Base-by-base conservation (phyloP, 768 basidiomycete genomes). In the Trametes cinnabarina region DNA sequence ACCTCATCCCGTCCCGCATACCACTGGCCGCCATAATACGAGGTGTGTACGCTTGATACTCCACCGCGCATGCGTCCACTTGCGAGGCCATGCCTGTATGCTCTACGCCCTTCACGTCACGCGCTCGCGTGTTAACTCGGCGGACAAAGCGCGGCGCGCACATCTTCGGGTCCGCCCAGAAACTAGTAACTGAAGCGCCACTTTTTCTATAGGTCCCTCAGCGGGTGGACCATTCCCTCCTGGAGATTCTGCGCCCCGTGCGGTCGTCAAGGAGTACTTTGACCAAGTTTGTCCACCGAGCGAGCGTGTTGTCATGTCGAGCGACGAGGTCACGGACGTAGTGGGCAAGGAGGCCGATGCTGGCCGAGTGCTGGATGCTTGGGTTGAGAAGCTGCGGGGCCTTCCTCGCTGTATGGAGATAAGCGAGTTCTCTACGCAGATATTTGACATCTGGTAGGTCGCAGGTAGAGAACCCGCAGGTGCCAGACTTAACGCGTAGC, bases 361-460 rank as follows among this genome's bases (percentile, higher is more conserved):
- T 0, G 66, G 70, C 2, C 58, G 67, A n/a, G 67, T 80, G 32
- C 67, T 82, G 17, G 68, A 78, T 3, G 63, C 63, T 7, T 86
- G 82, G 82, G 66, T 80, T 1, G 70, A 79, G 25, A 72, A 74
- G 47, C 66, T 87, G n/a, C 62, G 68, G 8, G 73, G 77, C 44
- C 69, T 77, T 20, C 76, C 79, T 35, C 74, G 73, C 2, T 87
- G 85, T 61, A 72, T 87, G 10, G 76, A 83, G 62, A 66, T 84
- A 17, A 63, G 69, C 23, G 57, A 62, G 9, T 64, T 60, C 15
- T 73, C 74, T 0, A 55, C 68, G 2, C 79, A 79, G 22, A 65
- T 84, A 1, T 85, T 85, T 58, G 75, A 79, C 46, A 79, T 82
- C 57, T 80, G 79, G 85, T 84, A 62, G 14, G 80, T 19, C 10